Evolutionary conservation across 225 moss, liverwort and hornwort genomes (phyloP), one percentile per base, ranked within the genome.

Genomic region (Polytrichum formosum): DNA sequence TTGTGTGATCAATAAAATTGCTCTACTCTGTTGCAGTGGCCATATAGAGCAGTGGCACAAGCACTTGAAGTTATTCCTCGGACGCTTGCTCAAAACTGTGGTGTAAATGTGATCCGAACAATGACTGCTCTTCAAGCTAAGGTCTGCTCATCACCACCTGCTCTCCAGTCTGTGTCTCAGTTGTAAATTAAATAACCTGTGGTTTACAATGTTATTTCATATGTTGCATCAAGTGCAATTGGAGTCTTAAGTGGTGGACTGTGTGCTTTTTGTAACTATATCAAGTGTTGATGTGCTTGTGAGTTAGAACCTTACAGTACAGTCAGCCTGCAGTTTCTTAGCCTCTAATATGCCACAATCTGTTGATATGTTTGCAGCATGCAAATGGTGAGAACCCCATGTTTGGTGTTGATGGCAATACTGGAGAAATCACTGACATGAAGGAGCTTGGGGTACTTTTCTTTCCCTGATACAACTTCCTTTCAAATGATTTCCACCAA

Each of bases 51-150:
- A 54, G 93, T 86, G 55, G 91, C 86, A n/a, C 91, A 93, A 86
- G 93, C 95, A 28, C 83, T 93, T 26, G 92, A 95, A 85, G 95
- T 93, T 13, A 95, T 95, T 66, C 92, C 95, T 61, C 86, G 91
- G 55, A 91, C 91, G 13, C 81, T 95, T 26, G 91, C 90, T 56
- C 90, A 96, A 70, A 93, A 93, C 25, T 93, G 93, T 78, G 93
- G 93, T 77, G 91, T 91, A 19, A 93, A 88, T 61, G 88, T 93
- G 0, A 90, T 96, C 72, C 91, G 91, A 30, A 91, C 83, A 9
- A 93, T 93, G 95, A 91, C 93, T 55, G 93, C 90, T 26, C 88
- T 93, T 65, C 93, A 96, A 77, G 93, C 93, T 16, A 93, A 96
- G 90, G 90, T 90, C 22, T 20, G 9, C 54, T 61, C 27, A 31